These are phyloP conservation scores for Pichia sp. DNA, from an alignment of 1,139 yeast genomes.

Conservation along the genomic window DNA sequence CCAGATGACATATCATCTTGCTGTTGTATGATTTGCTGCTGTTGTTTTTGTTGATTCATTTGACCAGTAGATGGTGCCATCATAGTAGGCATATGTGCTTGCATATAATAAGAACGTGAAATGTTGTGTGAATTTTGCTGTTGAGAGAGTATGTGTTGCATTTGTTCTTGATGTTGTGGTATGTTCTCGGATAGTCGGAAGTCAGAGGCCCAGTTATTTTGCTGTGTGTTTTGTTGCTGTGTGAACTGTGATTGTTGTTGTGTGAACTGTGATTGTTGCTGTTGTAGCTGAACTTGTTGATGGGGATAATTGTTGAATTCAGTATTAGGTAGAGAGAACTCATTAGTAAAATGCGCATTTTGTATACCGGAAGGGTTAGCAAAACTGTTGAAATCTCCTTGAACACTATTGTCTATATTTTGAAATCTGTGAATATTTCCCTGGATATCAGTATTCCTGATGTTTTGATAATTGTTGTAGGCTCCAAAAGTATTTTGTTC, in stretches of 20 bases:
- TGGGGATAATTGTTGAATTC: too few species aligned
- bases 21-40: too few species aligned
- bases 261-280: too few species aligned
- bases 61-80: not conserved
- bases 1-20: not conserved
- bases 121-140: not conserved
- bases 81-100: not conserved
- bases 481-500: slow-evolving; percentile 1
- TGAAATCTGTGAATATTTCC: slow-evolving; percentile 12
- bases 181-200: not conserved
- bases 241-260: not conserved
- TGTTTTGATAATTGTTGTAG: too few species aligned
- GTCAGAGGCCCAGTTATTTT: slow-evolving; percentile 4
- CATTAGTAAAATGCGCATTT: not conserved
- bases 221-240: not conserved
- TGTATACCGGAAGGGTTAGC: not conserved
- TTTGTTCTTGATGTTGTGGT: not conserved
- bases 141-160: not conserved
- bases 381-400: slow-evolving; percentile 17
- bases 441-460: not conserved
- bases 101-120: not conserved
- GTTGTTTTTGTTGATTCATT: too few species aligned
- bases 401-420: slow-evolving; percentile 14
- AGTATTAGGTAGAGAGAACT: not conserved
- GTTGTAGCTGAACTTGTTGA: too few species aligned